A percentile compares a stretch with the other conserved stretches of the same genome.
Evolutionary conservation across 768 basidiomycete species (phyloP).

Genomic region (Brasilioporus rufonigricans): DNA sequence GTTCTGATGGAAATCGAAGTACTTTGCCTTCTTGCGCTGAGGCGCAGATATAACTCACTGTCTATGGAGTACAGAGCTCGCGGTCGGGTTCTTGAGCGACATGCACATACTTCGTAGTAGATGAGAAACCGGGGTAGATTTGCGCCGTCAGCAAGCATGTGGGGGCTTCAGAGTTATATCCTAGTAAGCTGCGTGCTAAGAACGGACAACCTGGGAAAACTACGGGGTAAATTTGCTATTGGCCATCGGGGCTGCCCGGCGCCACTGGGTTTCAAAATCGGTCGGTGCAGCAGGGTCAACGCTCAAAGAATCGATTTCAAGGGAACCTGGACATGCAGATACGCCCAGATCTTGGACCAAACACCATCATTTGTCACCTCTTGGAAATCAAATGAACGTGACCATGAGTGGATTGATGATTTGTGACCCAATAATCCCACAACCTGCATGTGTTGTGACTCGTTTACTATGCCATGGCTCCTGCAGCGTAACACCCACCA

Average conservation of each 20-base stretch:
- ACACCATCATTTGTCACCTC: neutral
- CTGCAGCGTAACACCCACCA: too few relatives aligned
- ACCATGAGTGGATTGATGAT: too few relatives aligned
- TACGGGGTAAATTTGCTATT: slow-evolving; percentile 11
- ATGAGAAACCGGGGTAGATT: too few relatives aligned
- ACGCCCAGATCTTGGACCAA: neutral
- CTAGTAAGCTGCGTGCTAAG: neutral
- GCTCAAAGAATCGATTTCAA: too few relatives aligned
- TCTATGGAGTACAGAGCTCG: too few relatives aligned
- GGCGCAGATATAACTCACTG: too few relatives aligned
- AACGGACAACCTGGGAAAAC: neutral
- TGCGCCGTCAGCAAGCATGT: too few relatives aligned
- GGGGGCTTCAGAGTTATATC: neutral
- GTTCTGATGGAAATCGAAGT: neutral
- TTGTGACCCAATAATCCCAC: too few relatives aligned
- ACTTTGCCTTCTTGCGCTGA: neutral
- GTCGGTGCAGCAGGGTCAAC: neutral
- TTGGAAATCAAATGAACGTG: too few relatives aligned
- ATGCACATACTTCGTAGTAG: slow-evolving; percentile 4
- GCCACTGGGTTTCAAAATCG: neutral
- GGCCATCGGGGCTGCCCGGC: slow-evolving; percentile 5
- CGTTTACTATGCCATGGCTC: too few relatives aligned
- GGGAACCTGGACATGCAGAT: neutral
- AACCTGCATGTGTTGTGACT: too few relatives aligned
- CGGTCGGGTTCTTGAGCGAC: too few relatives aligned